Evolutionary conservation across 768 basidiomycete genomes (phyloP), one percentile per base, ranked within the genome.

Genomic region (Imleria badia): DNA sequence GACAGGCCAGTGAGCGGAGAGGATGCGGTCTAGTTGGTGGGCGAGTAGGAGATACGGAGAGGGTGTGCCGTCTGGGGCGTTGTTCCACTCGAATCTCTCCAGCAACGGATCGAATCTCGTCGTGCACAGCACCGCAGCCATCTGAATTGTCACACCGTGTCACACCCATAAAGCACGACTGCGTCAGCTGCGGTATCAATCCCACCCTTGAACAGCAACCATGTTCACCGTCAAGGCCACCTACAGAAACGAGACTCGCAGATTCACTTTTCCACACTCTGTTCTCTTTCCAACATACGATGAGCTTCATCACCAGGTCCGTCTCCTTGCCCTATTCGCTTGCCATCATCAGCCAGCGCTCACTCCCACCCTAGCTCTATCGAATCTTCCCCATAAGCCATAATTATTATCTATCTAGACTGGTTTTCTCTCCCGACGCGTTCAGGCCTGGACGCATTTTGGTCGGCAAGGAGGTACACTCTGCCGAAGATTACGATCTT

Each of bases 141-240:
- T 19, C 7, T 33, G 19, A 6, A 11, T 1, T 45, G 51, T 58
- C 56, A 66, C 65, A 20, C 55, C 33, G 0, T 36, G 66, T 69
- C 64, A 71, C 67, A 17, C 41, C 36, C 36, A 53, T 63, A 60
- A 61, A 65, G 58, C 42, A 42, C 42, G 51, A 36, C 22, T 1
- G 44, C 48, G 47, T 55, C 47, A 48, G 63, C 64, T 60, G 66
- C 61, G 61, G 54, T 35, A 4, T 46, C 52, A 62, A 26, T 36
- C 43, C 48, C 57, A 40, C 31, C 30, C 65, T 67, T 56, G 58
- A 23, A 29, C 68, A 51, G 43, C 60, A 60, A 70, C 75, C 72
- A 85, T 86, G 81, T 89, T 90, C 76, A 82, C 82, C 52, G 80
- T 91, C 66, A 91, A 91, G 72, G 87, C 84, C n/a, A 87, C 86